Percentiles rank a stretch among this genome's conserved stretches.
Evolutionary conservation across 352 stramenopile species (phyloP).

Genomic region (Phytophthora sojae): DNA sequence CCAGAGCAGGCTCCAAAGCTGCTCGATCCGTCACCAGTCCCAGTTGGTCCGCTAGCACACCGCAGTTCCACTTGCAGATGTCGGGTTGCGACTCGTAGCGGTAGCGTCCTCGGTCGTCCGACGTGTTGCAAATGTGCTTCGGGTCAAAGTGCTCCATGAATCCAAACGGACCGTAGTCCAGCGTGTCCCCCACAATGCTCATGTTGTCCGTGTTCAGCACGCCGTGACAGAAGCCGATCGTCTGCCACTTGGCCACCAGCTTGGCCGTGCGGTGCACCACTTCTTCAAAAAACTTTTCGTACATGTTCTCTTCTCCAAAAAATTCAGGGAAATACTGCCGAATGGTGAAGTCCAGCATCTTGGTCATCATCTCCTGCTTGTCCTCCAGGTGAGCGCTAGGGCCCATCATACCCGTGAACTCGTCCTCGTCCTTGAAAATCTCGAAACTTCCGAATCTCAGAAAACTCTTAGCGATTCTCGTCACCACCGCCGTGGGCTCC

Average conservation of each 20-base stretch:
- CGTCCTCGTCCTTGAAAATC: slow-evolving; percentile 91
- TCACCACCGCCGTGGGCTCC: slow-evolving; percentile 87
- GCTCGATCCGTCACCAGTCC: slow-evolving; percentile 46
- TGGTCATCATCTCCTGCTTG: slow-evolving; percentile 71
- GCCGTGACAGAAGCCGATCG: slow-evolving; percentile 91
- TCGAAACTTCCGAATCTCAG: slow-evolving; percentile 97
- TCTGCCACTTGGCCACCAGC: slow-evolving; percentile 86
- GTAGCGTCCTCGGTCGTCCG: slow-evolving; percentile 83
- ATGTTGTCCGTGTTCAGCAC: slow-evolving; percentile 95
- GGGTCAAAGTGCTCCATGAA: slow-evolving; percentile 94
- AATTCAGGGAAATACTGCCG: slow-evolving; percentile 73
- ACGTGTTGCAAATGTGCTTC: slow-evolving; percentile 84
- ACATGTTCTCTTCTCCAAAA: slow-evolving; percentile 44
- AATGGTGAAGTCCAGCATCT: slow-evolving; percentile 87
- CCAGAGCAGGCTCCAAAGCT: slow-evolving; percentile 38
- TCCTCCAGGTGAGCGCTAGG: slow-evolving; percentile 73
- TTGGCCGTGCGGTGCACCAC: slow-evolving; percentile 76
- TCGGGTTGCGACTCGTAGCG: slow-evolving; percentile 83
- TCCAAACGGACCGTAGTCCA: slow-evolving; percentile 94
- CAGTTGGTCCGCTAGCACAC: slow-evolving; percentile 73
- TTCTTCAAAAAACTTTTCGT: slow-evolving; percentile 66
- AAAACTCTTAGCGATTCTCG: slow-evolving; percentile 93
- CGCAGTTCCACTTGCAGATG: slow-evolving; percentile 90
- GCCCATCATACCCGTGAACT: slow-evolving; percentile 63
- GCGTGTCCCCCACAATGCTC: slow-evolving; percentile 90